Evolutionary conservation across 2,329 filamentous ascomycete genomes (phyloP).

Genomic region (Alternaria longipes): DNA sequence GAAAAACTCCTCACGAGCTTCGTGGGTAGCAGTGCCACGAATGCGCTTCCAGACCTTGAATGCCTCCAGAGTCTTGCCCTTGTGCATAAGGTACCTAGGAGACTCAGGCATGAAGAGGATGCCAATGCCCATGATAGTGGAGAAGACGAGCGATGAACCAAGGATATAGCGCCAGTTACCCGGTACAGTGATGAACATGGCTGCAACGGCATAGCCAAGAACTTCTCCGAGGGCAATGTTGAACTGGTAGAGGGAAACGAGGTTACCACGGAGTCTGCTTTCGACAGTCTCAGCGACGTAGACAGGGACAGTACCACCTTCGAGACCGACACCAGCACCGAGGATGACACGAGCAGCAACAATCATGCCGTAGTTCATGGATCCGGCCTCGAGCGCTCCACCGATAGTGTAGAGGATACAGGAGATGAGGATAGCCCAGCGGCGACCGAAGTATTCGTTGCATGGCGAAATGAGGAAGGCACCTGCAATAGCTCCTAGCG

Average conservation of each 20-base stretch:
- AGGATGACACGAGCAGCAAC: conserved; percentile 73
- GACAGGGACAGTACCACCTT: conserved; percentile 77
- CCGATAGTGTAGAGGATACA: conserved; percentile 75
- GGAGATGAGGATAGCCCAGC: conserved; percentile 74
- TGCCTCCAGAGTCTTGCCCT: conserved; percentile 66
- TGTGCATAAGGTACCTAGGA: conserved; percentile 76
- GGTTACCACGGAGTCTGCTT: conserved; percentile 71
- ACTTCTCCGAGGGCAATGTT: conserved; percentile 80
- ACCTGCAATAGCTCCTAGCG: conserved; percentile 75
- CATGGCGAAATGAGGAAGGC: conserved; percentile 71
- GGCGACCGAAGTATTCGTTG: conserved; percentile 73
- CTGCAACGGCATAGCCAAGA: conserved; percentile 75
- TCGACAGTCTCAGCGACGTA: conserved; percentile 79
- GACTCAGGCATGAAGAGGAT: conserved; percentile 78
- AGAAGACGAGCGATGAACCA: conserved; percentile 75
- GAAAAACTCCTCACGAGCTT: conserved; percentile 74
- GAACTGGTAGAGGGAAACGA: conserved; percentile 78
- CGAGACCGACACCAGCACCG: conserved; percentile 74
- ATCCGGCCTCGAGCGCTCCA: conserved; percentile 72
- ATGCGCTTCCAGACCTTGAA: conserved; percentile 78
- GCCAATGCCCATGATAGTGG: conserved; percentile 67
- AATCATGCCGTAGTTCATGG: conserved; percentile 76
- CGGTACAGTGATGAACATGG: conserved; percentile 74
- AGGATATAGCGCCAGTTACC: conserved; percentile 80
- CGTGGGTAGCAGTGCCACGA: conserved; percentile 65